A percentile compares a stretch with the other conserved stretches of the same genome.
phyloP scores from a whole-genome alignment of 441 rosid species.

The Gossypium davidsonii region DNA sequence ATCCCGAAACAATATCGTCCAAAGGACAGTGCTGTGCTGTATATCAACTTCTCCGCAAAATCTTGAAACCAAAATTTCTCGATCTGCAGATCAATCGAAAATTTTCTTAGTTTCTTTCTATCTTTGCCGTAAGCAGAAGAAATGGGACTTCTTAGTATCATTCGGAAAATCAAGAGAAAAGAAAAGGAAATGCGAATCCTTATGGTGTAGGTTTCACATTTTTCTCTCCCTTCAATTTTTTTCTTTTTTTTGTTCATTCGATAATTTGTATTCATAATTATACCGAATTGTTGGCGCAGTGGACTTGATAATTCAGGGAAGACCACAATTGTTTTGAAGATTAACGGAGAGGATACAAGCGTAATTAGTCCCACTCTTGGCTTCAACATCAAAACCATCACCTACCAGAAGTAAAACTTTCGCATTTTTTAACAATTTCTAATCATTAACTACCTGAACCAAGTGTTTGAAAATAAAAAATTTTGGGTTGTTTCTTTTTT shows the following conservation, averaged over 20 bases:
- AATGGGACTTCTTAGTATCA: slow-evolving; percentile 78
- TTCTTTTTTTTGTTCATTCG: not conserved
- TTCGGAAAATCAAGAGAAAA: slow-evolving; percentile 80
- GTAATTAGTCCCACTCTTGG: slow-evolving; percentile 80
- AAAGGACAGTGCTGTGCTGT: no score
- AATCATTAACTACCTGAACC: not conserved
- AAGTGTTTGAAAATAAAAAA: not conserved
- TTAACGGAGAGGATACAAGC: slow-evolving; percentile 79
- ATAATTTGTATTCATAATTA: not conserved
- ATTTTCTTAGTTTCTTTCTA: slow-evolving; percentile 8
- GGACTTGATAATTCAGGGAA: slow-evolving; percentile 92
- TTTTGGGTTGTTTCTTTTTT: not conserved
- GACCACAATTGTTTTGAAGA: slow-evolving; percentile 84
- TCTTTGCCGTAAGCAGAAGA: not conserved
- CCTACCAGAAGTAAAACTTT: slow-evolving; percentile 41
- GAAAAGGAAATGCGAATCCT: slow-evolving; percentile 94
- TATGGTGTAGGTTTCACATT: slow-evolving; percentile 62
- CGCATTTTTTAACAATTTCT: not conserved
- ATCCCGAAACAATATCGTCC: no score
- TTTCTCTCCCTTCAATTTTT: not conserved
- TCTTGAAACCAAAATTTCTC: not conserved
- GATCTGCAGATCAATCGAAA: not conserved
- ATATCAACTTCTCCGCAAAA: not conserved
- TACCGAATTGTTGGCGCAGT: slow-evolving; percentile 19
- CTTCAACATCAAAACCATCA: slow-evolving; percentile 82